These are phyloP conservation scores for Termitomyces sp. DNA, from an alignment of 768 basidiomycete genomes.

Conservation along the genomic window DNA sequence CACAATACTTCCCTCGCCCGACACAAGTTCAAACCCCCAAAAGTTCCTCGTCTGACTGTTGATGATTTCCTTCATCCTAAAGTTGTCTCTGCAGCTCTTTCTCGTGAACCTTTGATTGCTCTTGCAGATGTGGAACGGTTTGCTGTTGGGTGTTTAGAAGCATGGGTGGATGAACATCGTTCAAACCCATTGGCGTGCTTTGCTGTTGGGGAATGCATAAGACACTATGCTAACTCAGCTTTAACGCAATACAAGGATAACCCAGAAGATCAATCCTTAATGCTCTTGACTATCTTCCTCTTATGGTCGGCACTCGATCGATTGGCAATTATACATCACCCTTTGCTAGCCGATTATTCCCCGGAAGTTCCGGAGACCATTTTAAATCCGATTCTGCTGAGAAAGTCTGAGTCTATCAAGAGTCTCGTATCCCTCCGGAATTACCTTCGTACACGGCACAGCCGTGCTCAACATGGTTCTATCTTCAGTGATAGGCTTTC, in stretches of 20 bases:
- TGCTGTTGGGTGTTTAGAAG: conserved; percentile 27
- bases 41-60: conserved; percentile 18
- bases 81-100: conserved; percentile 2
- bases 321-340: conserved; percentile 28
- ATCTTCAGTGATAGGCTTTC: conserved; percentile 29
- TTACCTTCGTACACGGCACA: conserved; percentile 32
- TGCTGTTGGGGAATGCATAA: conserved; percentile 26
- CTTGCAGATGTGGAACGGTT: conserved; percentile 38
- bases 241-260: conserved; percentile 27
- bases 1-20: neutral
- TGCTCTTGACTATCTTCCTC: conserved; percentile 45
- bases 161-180: conserved; percentile 28
- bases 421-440: conserved; percentile 8
- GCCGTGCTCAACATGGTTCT: conserved; percentile 21
- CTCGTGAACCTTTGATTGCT: conserved; percentile 13
- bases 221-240: conserved; percentile 26
- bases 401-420: neutral
- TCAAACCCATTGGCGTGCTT: conserved; percentile 15
- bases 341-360: conserved; percentile 42
- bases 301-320: conserved; percentile 50
- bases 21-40: conserved; percentile 18
- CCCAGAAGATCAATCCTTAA: conserved; percentile 39
- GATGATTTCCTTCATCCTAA: conserved; percentile 10
- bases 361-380: conserved; percentile 40
- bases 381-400: conserved; percentile 42